Evolutionary conservation across 371 early-diverging fungal species (phyloP).

Genomic region (Actinomortierella wolfii): DNA sequence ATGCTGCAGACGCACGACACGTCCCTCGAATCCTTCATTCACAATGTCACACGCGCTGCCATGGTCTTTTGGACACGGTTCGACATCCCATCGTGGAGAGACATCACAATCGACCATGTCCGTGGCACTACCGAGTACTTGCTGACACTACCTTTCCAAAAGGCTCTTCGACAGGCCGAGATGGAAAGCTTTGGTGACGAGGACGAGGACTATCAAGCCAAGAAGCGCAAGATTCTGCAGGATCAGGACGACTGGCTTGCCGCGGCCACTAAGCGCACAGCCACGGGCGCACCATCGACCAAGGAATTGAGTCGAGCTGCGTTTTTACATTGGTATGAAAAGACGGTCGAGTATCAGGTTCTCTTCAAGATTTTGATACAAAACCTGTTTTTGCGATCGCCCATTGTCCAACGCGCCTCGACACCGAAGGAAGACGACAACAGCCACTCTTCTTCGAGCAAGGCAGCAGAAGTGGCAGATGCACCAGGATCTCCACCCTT

Average conservation of each 20-base stretch:
- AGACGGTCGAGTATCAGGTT: conserved; percentile 40
- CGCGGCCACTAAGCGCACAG: conserved; percentile 17
- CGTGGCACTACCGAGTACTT: conserved; percentile 30
- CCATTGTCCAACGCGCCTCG: conserved; percentile 10
- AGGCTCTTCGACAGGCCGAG: no score
- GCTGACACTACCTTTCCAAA: conserved; percentile 25
- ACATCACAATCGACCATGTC: conserved; percentile 18
- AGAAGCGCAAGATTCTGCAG: no score
- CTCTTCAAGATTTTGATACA: conserved; percentile 37
- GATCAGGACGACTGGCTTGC: conserved; percentile 23
- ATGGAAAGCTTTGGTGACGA: no score
- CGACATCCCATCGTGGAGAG: conserved; percentile 31
- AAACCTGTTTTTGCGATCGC: conserved; percentile 30
- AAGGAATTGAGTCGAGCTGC: conserved; percentile 35
- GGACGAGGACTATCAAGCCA: no score
- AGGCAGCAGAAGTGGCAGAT: not conserved
- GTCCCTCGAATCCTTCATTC: conserved; percentile 35
- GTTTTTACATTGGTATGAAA: conserved; percentile 39
- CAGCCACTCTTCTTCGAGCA: no score
- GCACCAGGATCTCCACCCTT: not conserved
- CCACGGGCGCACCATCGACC: conserved; percentile 11
- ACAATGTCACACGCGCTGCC: conserved; percentile 31
- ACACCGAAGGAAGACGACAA: not conserved
- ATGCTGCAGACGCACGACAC: conserved; percentile 40
- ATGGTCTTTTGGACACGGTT: conserved; percentile 42